Evolutionary conservation across 2,329 filamentous ascomycete species (phyloP).

Genomic region (Lojkania enalia): DNA sequence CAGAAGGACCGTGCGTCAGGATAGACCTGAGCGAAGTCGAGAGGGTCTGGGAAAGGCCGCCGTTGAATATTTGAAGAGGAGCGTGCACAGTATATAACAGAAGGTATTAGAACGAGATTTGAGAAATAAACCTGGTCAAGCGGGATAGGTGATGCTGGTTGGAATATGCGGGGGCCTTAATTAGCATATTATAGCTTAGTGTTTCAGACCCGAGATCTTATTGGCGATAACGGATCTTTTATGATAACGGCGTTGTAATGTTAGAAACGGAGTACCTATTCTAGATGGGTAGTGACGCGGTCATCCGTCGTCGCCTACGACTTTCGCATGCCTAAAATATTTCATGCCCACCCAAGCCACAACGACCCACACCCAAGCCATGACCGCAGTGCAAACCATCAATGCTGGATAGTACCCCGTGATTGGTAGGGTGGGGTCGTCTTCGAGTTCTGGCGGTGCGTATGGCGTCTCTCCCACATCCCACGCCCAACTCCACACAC

Average conservation of each 20-base stretch:
- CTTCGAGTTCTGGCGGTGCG: conserved; percentile 90
- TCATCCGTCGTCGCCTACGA: conserved; percentile 63
- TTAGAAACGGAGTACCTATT: conserved; percentile 23
- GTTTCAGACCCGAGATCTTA: conserved; percentile 38
- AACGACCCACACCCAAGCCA: conserved; percentile 99
- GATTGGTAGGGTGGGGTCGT: conserved; percentile 92
- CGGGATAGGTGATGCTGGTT: conserved; percentile 9
- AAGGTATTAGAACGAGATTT: conserved; percentile 14
- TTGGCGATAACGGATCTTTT: conserved; percentile 27
- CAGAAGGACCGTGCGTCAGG: conserved; percentile 18
- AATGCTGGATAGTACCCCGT: conserved; percentile 96
- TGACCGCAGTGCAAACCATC: conserved; percentile 90
- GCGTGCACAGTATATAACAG: conserved; percentile 14
- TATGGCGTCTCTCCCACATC: conserved; percentile 96
- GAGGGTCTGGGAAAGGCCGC: conserved; percentile 15
- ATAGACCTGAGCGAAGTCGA: conserved; percentile 9
- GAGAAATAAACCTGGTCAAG: conserved; percentile 11
- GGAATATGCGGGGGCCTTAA: conserved; percentile 19
- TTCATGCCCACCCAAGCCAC: conserved; percentile 99
- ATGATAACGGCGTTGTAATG: conserved; percentile 26
- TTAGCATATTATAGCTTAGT: conserved; percentile 30
- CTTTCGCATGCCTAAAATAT: conserved; percentile 97
- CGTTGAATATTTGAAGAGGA: conserved; percentile 15
- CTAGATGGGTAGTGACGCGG: conserved; percentile 20
- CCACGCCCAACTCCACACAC: conserved; percentile 98